A percentile compares a stretch with the other conserved stretches of the same genome.
Evolutionary conservation across 1,284 basidiomycete genomes (phyloP).

Genomic region (Malassezia sympodialis): DNA sequence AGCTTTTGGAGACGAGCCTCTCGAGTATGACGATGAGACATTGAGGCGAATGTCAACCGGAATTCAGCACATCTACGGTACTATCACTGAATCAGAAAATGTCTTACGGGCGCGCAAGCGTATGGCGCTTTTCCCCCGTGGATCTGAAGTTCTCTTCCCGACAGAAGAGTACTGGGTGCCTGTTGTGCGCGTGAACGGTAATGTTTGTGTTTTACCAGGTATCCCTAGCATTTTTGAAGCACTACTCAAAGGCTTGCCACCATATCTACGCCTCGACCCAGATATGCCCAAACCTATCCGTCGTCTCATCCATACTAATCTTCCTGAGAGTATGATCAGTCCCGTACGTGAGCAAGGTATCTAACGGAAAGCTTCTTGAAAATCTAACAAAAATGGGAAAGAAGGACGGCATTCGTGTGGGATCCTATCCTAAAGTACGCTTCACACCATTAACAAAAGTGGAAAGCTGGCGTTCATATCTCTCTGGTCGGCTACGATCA

Average conservation of each 20-base stretch:
- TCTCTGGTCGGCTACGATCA: conserved; percentile 64
- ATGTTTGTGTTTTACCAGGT: conserved; percentile 80
- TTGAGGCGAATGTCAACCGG: conserved; percentile 59
- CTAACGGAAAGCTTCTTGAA: conserved; percentile 54
- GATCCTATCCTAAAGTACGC: conserved; percentile 54
- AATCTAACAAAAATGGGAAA: conserved; percentile 65
- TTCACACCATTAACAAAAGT: conserved; percentile 40
- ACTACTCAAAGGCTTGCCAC: conserved; percentile 52
- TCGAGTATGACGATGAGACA: conserved; percentile 70
- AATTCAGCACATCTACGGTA: conserved; percentile 56
- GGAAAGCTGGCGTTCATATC: conserved; percentile 58
- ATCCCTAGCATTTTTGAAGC: conserved; percentile 72
- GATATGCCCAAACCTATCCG: conserved; percentile 28
- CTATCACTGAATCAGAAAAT: conserved; percentile 51
- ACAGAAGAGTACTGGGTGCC: conserved; percentile 62
- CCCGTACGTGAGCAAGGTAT: conserved; percentile 58
- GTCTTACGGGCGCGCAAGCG: conserved; percentile 36
- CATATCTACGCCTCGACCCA: conserved; percentile 51
- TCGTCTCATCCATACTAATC: conserved; percentile 51
- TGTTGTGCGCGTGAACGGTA: conserved; percentile 68
- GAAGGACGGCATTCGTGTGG: conserved; percentile 67
- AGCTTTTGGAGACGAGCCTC: conserved; percentile 59
- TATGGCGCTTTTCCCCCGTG: conserved; percentile 39
- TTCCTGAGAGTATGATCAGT: conserved; percentile 56
- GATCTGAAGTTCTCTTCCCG: conserved; percentile 36